phyloP scores from a whole-genome alignment of 371 early-diverging fungal species.

The Capillidium rhysosporum region DNA sequence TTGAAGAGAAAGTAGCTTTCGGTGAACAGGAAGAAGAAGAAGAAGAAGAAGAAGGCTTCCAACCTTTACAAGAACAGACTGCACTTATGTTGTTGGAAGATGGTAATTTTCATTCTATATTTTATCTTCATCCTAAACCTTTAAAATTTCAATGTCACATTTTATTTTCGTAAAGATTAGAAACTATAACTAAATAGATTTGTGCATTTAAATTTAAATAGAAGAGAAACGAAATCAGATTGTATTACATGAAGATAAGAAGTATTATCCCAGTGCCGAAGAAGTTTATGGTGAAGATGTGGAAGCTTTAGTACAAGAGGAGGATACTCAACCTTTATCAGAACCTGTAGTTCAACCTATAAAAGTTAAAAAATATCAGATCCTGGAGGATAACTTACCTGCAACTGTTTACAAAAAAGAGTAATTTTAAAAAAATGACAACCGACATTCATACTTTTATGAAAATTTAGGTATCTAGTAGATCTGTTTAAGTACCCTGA shows the following conservation, averaged over 20 bases:
- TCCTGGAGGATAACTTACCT: conserved; percentile 70
- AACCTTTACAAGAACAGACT: conserved; percentile 11
- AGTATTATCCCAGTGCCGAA: conserved; percentile 90
- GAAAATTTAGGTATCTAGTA: conserved; percentile 47
- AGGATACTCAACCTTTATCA: conserved; percentile 89
- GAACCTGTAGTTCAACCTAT: conserved; percentile 89
- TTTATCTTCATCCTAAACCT: not conserved
- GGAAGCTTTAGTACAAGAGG: conserved; percentile 89
- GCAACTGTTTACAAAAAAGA: conserved; percentile 71
- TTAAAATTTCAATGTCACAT: not conserved
- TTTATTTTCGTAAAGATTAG: not conserved
- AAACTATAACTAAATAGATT: not conserved
- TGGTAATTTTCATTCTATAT: conserved; percentile 4
- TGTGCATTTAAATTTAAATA: conserved; percentile 8
- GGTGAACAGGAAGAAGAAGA: conserved; percentile 21
- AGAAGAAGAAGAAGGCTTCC: conserved; percentile 15
- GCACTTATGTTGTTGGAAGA: conserved; percentile 18
- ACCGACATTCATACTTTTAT: not conserved
- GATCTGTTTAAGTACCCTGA: conserved; percentile 68
- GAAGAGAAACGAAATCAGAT: conserved; percentile 53
- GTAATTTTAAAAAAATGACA: conserved; percentile 19
- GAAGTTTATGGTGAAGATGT: conserved; percentile 94
- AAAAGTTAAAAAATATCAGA: conserved; percentile 60
- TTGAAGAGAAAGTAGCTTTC: conserved; percentile 15
- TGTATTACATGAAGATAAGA: conserved; percentile 92